Conservation (phyloP, 1,139 yeast genomes). For the Zygosaccharomyces sapae region DNA sequence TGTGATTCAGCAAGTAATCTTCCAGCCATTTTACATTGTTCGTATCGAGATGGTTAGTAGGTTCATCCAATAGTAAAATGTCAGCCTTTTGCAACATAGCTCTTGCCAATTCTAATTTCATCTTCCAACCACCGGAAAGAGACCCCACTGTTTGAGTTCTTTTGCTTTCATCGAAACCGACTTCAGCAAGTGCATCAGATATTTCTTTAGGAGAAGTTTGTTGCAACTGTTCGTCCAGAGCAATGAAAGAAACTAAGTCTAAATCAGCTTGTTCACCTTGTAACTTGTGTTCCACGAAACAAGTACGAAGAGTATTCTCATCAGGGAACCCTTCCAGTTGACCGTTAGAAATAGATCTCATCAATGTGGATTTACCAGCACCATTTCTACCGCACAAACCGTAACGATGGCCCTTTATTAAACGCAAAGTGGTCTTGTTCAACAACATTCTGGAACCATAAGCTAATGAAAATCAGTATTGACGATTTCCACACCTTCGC, state of each 20-base stretch:
- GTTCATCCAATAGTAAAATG: slow-evolving; percentile 90
- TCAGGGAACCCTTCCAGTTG: slow-evolving; percentile 98
- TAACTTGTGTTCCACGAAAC: slow-evolving; percentile 94
- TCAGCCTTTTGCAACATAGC: slow-evolving; percentile 98
- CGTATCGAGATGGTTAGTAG: slow-evolving; percentile 97
- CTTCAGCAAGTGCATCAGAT: slow-evolving; percentile 67
- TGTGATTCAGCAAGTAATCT: slow-evolving; percentile 74
- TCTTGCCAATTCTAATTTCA: slow-evolving; percentile 96
- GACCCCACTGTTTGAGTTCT: slow-evolving; percentile 89
- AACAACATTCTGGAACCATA: slow-evolving; percentile 96
- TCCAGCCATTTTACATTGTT: slow-evolving; percentile 90
- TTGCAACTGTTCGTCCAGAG: slow-evolving; percentile 75
- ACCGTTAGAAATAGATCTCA: slow-evolving; percentile 96
- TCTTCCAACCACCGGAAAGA: slow-evolving; percentile 98
- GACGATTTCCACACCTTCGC: slow-evolving; percentile 83
- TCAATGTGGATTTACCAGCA: slow-evolving; percentile 96
- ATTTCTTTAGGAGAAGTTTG: slow-evolving; percentile 64
- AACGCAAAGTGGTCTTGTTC: slow-evolving; percentile 82
- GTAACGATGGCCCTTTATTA: slow-evolving; percentile 91
- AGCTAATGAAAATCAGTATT: slow-evolving; percentile 91
- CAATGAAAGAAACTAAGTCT: slow-evolving; percentile 84
- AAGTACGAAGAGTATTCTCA: slow-evolving; percentile 78
- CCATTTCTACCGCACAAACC: slow-evolving; percentile 99
- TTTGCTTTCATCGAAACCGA: slow-evolving; percentile 90
- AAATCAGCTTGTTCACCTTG: slow-evolving; percentile 94